Conservation (phyloP, 2,329 filamentous ascomycete species). For the Amesomyces nigricolor region DNA sequence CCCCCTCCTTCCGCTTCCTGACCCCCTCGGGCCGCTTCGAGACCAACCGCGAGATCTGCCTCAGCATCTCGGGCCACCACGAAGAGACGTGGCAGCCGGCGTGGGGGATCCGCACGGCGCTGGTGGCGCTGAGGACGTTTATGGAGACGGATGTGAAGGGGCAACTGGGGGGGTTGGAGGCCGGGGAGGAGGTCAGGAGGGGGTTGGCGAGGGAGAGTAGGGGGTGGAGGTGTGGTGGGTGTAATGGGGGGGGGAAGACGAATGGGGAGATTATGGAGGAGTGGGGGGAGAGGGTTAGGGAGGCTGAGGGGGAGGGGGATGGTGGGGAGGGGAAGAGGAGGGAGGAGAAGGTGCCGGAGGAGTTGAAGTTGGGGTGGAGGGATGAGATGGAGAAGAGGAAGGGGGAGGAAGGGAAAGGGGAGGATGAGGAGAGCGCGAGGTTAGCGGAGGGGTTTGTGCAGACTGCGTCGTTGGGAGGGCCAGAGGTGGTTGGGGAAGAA, state of each 20-base stretch:
- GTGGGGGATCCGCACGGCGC: constrained; percentile 89
- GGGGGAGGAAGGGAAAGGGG: constrained; percentile 15
- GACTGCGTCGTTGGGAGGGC: constrained; percentile 35
- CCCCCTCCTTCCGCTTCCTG: constrained; percentile 91
- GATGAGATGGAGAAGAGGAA: constrained; percentile 54
- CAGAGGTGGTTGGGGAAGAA: constrained; percentile 18
- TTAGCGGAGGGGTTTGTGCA: constrained; percentile 55
- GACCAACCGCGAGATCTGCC: constrained; percentile 92
- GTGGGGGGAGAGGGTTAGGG: constrained; percentile 53
- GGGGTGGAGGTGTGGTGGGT: constrained; percentile 63
- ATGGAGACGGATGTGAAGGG: constrained; percentile 89
- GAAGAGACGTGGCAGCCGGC: constrained; percentile 99
- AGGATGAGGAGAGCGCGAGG: constrained; percentile 40
- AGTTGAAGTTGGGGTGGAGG: constrained; percentile 62
- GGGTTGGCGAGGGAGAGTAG: constrained; percentile 63
- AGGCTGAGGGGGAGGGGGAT: constrained; percentile 19
- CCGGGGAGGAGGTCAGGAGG: constrained; percentile 59
- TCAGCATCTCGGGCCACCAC: constrained; percentile 89
- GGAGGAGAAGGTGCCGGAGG: constrained; percentile 48
- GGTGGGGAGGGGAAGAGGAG: constrained; percentile 36
- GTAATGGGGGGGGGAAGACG: constrained; percentile 56
- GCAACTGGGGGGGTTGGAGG: constrained; percentile 85
- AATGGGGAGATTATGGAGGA: constrained; percentile 72
- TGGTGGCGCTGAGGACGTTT: constrained; percentile 74
- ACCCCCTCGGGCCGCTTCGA: constrained; percentile 92